Percentiles rank a stretch among this genome's conserved stretches.
These are phyloP conservation scores for Trypanosoma avium DNA, from an alignment of 208 protist genomes.

Conservation along the genomic window DNA sequence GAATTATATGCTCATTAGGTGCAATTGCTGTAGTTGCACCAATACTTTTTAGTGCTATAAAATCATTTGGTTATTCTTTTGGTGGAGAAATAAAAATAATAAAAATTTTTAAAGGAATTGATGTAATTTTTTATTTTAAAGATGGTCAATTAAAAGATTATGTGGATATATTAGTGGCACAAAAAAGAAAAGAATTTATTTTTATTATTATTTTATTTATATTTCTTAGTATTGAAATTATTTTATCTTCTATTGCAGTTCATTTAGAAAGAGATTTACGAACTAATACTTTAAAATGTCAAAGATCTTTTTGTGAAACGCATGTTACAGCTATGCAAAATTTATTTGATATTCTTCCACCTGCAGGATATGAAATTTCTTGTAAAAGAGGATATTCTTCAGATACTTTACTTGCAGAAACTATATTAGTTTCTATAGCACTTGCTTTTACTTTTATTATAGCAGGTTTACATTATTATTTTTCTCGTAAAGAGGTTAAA, in stretches of 20 bases:
- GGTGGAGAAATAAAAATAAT: slow-evolving; percentile 12
- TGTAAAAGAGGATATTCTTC: slow-evolving; percentile 27
- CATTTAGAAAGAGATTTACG: slow-evolving; percentile 27
- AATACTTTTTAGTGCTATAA: slow-evolving; percentile 31
- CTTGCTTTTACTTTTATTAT: slow-evolving; percentile 10
- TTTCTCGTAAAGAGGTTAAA: neutral
- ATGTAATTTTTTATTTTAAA: too few species aligned
- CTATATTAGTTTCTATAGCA: slow-evolving; percentile 21
- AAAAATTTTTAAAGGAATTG: too few species aligned
- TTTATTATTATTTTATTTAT: slow-evolving; percentile 21
- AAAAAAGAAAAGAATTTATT: too few species aligned
- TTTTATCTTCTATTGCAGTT: slow-evolving; percentile 36
- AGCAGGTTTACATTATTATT: neutral
- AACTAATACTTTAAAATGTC: slow-evolving; percentile 38
- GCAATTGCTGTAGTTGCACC: slow-evolving; percentile 13
- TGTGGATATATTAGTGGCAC: too few species aligned
- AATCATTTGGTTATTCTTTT: slow-evolving; percentile 14
- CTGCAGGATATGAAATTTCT: neutral
- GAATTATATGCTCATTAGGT: slow-evolving; percentile 26
- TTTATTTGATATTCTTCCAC: slow-evolving; percentile 19
- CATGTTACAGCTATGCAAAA: slow-evolving; percentile 35
- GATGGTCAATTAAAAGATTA: too few species aligned
- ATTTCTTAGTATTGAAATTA: slow-evolving; percentile 15
- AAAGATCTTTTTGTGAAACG: slow-evolving; percentile 30
- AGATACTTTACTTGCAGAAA: slow-evolving; percentile 24